These are phyloP conservation scores for Aureobasidium namibiae DNA, from an alignment of 2,329 filamentous ascomycete genomes.

Conservation along the genomic window DNA sequence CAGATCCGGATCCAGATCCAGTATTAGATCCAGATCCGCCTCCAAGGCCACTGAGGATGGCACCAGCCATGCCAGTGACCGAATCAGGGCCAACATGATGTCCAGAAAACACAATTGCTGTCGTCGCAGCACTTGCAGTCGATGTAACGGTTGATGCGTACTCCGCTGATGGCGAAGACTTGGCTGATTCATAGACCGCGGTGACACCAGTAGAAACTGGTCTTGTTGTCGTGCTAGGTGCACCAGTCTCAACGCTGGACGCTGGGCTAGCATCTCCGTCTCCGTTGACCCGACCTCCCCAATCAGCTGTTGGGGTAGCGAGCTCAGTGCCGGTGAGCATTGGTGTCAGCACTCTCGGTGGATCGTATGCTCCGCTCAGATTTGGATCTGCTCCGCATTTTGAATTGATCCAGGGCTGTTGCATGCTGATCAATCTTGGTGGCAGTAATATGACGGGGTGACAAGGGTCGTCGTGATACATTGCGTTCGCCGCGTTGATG, in stretches of 20 bases:
- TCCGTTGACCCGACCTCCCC: background rate
- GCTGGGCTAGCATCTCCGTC: background rate
- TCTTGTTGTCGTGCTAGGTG: conserved; percentile 1
- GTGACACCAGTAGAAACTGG: conserved; percentile 3
- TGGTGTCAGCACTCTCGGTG: conserved; percentile 7
- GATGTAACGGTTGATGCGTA: background rate
- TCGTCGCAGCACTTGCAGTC: background rate
- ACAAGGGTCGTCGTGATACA: conserved; percentile 2
- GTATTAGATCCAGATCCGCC: background rate
- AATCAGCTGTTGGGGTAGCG: background rate
- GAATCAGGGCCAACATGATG: background rate
- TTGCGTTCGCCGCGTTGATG: conserved; percentile 1
- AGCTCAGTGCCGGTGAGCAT: background rate
- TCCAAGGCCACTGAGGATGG: background rate
- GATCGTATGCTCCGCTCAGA: conserved; percentile 10
- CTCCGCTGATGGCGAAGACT: background rate
- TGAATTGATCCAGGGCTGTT: background rate
- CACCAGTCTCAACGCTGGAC: background rate
- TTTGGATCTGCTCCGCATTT: background rate
- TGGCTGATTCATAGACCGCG: background rate
- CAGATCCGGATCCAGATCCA: background rate
- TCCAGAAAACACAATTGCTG: conserved; percentile 2
- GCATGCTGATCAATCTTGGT: conserved; percentile 2
- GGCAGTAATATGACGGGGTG: conserved; percentile 10
- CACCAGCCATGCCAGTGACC: background rate